Conservation (phyloP, 768 basidiomycete genomes). For the Pholiota molesta region DNA sequence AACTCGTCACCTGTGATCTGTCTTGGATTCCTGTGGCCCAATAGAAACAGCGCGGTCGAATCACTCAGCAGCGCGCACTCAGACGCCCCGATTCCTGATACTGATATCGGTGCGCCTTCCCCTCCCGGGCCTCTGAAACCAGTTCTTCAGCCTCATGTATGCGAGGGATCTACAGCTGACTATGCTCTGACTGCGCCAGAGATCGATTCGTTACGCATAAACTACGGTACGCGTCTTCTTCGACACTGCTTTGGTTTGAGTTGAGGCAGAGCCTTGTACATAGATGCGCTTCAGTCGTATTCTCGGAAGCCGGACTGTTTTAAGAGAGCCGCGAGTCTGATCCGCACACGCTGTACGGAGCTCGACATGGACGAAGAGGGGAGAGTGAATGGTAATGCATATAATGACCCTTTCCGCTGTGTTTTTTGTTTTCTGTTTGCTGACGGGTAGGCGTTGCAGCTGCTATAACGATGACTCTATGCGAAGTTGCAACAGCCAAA, state of each 20-base stretch:
- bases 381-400: conserved; percentile 55
- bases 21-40: not conserved
- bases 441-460: conserved; percentile 37
- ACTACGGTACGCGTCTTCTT: not conserved
- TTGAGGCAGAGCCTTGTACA: not conserved
- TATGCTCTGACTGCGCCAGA: not conserved
- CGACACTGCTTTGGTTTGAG: not conserved
- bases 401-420: not conserved
- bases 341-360: conserved; percentile 54
- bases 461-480: conserved; percentile 78
- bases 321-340: conserved; percentile 48
- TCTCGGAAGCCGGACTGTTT: conserved; percentile 65
- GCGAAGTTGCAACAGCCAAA: conserved; percentile 76
- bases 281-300: conserved; percentile 48
- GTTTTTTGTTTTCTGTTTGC: not conserved
- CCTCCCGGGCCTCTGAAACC: not conserved
- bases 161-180: not conserved
- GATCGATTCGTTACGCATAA: not conserved
- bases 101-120: not conserved
- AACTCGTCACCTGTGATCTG: not conserved
- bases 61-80: not conserved
- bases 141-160: not conserved
- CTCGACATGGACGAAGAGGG: conserved; percentile 63
- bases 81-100: not conserved
- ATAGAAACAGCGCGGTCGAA: not conserved